These are phyloP conservation scores for Wickerhamiella nectarea DNA, from an alignment of 805 yeast species.

Conservation along the genomic window DNA sequence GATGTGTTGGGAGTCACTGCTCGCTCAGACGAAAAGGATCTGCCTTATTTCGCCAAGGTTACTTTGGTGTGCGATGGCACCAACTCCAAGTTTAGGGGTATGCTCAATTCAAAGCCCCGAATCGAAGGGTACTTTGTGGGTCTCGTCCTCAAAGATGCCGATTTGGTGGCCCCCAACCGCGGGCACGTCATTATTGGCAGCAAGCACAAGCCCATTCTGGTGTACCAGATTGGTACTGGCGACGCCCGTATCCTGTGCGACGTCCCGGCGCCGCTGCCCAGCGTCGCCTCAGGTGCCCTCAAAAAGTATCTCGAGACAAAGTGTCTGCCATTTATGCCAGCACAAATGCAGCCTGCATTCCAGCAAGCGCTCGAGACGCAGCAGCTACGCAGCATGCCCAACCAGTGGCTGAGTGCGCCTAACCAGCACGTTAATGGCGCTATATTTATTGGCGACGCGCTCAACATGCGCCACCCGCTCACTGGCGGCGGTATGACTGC, in stretches of 20 bases:
- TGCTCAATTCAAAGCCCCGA: constrained; percentile 47
- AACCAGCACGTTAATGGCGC: constrained; percentile 58
- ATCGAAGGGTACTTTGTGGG: constrained; percentile 83
- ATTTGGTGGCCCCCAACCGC: constrained; percentile 56
- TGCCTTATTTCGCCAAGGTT: constrained; percentile 40
- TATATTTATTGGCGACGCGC: constrained; percentile 78
- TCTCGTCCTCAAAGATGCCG: constrained; percentile 56
- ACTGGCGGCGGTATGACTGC: constrained; percentile 99
- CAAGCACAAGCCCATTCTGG: constrained; percentile 70
- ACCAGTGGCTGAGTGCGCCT: constrained; percentile 74
- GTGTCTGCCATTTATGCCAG: constrained; percentile 62
- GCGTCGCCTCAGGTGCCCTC: constrained; percentile 41
- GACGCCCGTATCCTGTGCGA: constrained; percentile 89
- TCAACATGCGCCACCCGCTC: constrained; percentile 95
- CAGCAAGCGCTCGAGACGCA: constrained; percentile 42
- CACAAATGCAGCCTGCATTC: constrained; percentile 51
- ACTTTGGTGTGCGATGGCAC: constrained; percentile 87
- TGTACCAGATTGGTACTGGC: constrained; percentile 70
- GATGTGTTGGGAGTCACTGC: constrained; percentile 66
- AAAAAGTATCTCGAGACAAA: constrained; percentile 42
- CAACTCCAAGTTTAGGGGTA: constrained; percentile 76
- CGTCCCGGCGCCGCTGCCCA: constrained; percentile 65
- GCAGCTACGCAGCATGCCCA: constrained; percentile 79
- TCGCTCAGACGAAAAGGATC: constrained; percentile 17
- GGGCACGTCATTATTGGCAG: constrained; percentile 84